phyloP scores from a whole-genome alignment of 805 yeast genomes.

The Starmerella ratchasimensis region DNA sequence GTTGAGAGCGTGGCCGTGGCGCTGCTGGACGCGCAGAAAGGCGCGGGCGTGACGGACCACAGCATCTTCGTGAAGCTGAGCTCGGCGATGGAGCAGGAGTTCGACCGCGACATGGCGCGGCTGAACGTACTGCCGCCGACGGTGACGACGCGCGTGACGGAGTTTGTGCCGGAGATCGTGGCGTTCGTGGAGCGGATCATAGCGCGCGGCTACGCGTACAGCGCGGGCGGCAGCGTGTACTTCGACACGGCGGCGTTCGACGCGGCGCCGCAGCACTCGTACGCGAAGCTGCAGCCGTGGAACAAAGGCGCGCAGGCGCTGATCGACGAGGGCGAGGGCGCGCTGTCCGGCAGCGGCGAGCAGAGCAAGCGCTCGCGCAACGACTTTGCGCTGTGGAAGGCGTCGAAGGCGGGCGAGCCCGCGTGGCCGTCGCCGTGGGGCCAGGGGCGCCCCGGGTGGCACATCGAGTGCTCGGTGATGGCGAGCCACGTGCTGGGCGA shows the following conservation, averaged over 20 bases:
- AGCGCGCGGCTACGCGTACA: conserved; percentile 68
- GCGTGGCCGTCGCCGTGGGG: conserved; percentile 96
- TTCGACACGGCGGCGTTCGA: conserved; percentile 83
- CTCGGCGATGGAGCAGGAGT: conserved; percentile 77
- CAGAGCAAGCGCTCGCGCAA: conserved; percentile 54
- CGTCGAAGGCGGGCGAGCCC: conserved; percentile 95
- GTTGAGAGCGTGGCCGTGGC: conserved; percentile 72
- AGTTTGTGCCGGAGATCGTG: conserved; percentile 86
- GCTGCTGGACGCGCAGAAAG: conserved; percentile 53
- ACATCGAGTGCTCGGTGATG: conserved; percentile 98
- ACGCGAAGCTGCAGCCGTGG: conserved; percentile 98
- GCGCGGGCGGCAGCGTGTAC: conserved; percentile 84
- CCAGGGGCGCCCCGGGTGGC: conserved; percentile 97
- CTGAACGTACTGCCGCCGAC: conserved; percentile 77
- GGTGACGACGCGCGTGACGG: conserved; percentile 86
- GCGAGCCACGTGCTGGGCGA: conserved; percentile 78
- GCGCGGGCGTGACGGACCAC: conserved; percentile 71
- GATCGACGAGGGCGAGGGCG: conserved; percentile 91
- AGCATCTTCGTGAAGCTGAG: conserved; percentile 69
- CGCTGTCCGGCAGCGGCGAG: conserved; percentile 38
- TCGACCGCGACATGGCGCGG: conserved; percentile 68
- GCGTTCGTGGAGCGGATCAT: conserved; percentile 64
- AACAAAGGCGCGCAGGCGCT: conserved; percentile 77
- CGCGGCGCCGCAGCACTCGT: conserved; percentile 52
- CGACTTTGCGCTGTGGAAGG: conserved; percentile 95